These are phyloP conservation scores for Sarcomyxa edulis DNA, from an alignment of 768 basidiomycete species.

Conservation along the genomic window DNA sequence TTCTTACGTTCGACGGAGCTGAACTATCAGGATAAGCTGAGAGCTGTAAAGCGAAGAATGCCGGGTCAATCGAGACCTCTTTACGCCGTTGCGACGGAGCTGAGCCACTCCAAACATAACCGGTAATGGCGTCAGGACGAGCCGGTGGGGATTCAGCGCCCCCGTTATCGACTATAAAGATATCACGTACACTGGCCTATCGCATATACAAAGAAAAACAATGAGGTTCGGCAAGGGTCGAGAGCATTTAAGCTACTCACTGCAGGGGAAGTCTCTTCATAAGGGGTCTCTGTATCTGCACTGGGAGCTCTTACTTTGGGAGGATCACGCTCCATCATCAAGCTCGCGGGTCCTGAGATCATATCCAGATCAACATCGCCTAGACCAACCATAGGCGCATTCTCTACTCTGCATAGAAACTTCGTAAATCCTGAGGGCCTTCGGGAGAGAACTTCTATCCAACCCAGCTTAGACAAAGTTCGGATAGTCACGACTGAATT, in stretches of 20 bases:
- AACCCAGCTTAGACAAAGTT: slow-evolving; percentile 66
- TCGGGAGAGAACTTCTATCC: slow-evolving; percentile 83
- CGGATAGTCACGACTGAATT: slow-evolving; percentile 83
- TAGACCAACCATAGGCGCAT: slow-evolving; percentile 78
- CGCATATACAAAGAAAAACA: no score
- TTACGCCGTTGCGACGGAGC: slow-evolving; percentile 89
- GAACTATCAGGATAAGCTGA: slow-evolving; percentile 56
- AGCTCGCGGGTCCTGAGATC: slow-evolving; percentile 62
- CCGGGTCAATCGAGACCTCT: slow-evolving; percentile 79
- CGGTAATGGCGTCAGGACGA: slow-evolving; percentile 69
- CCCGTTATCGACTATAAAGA: slow-evolving; percentile 16
- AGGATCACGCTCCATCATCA: slow-evolving; percentile 62
- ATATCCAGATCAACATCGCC: slow-evolving; percentile 84
- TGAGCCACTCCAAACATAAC: slow-evolving; percentile 83
- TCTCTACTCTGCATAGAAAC: slow-evolving; percentile 83
- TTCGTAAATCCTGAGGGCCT: slow-evolving; percentile 87
- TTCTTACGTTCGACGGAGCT: slow-evolving; percentile 33
- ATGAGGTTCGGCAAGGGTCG: neutral
- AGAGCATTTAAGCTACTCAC: slow-evolving; percentile 8
- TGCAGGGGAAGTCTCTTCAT: slow-evolving; percentile 9
- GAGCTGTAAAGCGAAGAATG: slow-evolving; percentile 80
- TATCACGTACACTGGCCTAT: slow-evolving; percentile 22
- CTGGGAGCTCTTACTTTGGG: slow-evolving; percentile 23
- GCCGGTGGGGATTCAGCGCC: slow-evolving; percentile 27
- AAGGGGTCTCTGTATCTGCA: slow-evolving; percentile 12